phyloP scores from a whole-genome alignment of 2,329 filamentous ascomycete species.

The Epichloe gansuensis region DNA sequence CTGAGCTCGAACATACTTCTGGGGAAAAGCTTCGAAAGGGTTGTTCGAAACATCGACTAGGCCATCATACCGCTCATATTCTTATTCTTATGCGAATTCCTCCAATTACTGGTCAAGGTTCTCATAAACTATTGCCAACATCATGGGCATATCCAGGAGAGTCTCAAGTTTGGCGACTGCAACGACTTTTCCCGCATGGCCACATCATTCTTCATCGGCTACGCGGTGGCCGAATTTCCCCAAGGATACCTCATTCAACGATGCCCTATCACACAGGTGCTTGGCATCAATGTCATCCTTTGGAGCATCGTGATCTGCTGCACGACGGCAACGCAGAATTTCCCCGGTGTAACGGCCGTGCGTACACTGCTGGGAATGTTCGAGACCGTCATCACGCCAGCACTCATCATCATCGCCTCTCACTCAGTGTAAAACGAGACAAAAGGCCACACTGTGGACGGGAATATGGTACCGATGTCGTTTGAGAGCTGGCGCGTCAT shows the following conservation, averaged over 20 bases:
- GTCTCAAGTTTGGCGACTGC: slow-evolving; percentile 16
- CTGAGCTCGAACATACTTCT: neutral
- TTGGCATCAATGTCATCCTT: slow-evolving; percentile 19
- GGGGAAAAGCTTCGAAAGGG: slow-evolving; percentile 3
- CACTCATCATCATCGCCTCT: slow-evolving; percentile 36
- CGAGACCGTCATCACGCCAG: slow-evolving; percentile 34
- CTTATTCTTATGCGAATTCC: slow-evolving; percentile 15
- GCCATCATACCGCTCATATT: slow-evolving; percentile 16
- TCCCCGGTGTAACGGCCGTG: slow-evolving; percentile 27
- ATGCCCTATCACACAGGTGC: slow-evolving; percentile 21
- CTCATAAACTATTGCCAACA: slow-evolving; percentile 17
- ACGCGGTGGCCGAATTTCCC: slow-evolving; percentile 17
- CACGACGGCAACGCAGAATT: slow-evolving; percentile 28
- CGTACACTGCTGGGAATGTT: slow-evolving; percentile 33
- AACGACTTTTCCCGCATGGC: slow-evolving; percentile 21
- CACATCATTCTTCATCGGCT: slow-evolving; percentile 19
- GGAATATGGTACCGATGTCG: slow-evolving; percentile 21
- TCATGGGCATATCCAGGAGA: slow-evolving; percentile 17
- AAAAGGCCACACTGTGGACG: slow-evolving; percentile 30
- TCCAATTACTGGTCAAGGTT: slow-evolving; percentile 17
- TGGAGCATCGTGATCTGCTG: slow-evolving; percentile 29
- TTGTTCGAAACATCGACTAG: slow-evolving; percentile 15
- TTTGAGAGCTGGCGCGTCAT: slow-evolving; percentile 36
- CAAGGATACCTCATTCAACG: slow-evolving; percentile 20
- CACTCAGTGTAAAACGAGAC: slow-evolving; percentile 25